phyloP scores from a whole-genome alignment of 2,329 filamentous ascomycete genomes.

The Fonsecaea pedrosoi region DNA sequence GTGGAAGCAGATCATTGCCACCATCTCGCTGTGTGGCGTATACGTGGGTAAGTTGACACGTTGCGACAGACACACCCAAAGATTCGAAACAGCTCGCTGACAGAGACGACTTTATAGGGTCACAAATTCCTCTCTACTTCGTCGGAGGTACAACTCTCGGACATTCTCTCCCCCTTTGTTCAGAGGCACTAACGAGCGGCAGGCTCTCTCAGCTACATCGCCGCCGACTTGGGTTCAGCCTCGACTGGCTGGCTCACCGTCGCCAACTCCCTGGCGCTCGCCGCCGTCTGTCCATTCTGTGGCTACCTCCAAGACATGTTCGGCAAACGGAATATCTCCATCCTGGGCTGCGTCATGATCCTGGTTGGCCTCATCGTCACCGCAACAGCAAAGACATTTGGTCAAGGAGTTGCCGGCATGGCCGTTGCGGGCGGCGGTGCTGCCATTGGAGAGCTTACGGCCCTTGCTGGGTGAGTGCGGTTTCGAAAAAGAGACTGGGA shows the following conservation, averaged over 20 bases:
- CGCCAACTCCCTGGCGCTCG: slow-evolving; percentile 31
- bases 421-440: slow-evolving; percentile 30
- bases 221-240: slow-evolving; percentile 25
- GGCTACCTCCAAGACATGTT: slow-evolving; percentile 36
- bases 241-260: slow-evolving; percentile 32
- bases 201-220: slow-evolving; percentile 31
- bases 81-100: slow-evolving; percentile 40
- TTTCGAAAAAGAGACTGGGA: neutral
- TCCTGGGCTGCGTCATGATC: slow-evolving; percentile 28
- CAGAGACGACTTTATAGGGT: slow-evolving; percentile 63
- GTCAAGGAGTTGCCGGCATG: slow-evolving; percentile 31
- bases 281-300: slow-evolving; percentile 33
- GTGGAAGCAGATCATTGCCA: slow-evolving; percentile 27
- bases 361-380: slow-evolving; percentile 29
- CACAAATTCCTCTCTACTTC: slow-evolving; percentile 36
- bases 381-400: slow-evolving; percentile 34
- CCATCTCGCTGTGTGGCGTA: slow-evolving; percentile 23
- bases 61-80: no score
- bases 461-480: slow-evolving; percentile 32
- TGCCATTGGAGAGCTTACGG: slow-evolving; percentile 34
- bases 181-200: slow-evolving; percentile 39
- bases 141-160: slow-evolving; percentile 48
- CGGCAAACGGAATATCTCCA: slow-evolving; percentile 31
- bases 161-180: slow-evolving; percentile 60
- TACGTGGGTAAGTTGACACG: slow-evolving; percentile 21